Conservation (phyloP, 306 rosid species). For the Neltuma alba region DNA sequence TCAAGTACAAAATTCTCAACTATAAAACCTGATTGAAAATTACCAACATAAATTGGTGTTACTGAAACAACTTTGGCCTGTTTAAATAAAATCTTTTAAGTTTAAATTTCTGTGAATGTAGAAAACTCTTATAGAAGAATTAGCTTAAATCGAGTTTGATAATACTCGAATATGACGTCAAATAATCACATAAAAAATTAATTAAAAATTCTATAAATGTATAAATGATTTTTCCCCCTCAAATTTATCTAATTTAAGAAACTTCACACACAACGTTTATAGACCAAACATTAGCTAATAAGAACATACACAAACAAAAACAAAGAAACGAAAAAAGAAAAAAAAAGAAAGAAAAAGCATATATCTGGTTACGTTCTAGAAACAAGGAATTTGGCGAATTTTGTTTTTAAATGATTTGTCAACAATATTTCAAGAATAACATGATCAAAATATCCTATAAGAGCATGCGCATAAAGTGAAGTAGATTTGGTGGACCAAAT, state of each 20-base stretch:
- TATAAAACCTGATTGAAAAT: no score
- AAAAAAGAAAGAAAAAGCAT: not conserved
- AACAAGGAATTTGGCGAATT: conserved; percentile 28
- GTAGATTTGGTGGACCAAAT: conserved; percentile 45
- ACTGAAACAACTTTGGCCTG: no score
- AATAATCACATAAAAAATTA: no score
- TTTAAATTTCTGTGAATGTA: no score
- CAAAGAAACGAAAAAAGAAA: not conserved
- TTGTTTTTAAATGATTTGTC: conserved; percentile 22
- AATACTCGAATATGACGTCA: no score
- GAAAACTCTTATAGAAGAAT: no score
- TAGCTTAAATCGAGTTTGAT: no score
- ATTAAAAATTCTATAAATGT: not conserved
- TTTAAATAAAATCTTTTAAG: no score
- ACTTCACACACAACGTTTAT: not conserved
- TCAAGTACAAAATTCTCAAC: not conserved
- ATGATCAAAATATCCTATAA: conserved; percentile 35
- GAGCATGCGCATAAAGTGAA: conserved; percentile 77
- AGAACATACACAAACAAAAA: not conserved
- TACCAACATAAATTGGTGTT: no score
- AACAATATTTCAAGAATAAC: conserved; percentile 29
- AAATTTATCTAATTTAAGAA: not conserved
- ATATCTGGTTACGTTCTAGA: conserved; percentile 48
- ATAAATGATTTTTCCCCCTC: no score
- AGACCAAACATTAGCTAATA: not conserved